These are phyloP conservation scores for Alnus rubra DNA, from an alignment of 306 rosid genomes.

Conservation along the genomic window DNA sequence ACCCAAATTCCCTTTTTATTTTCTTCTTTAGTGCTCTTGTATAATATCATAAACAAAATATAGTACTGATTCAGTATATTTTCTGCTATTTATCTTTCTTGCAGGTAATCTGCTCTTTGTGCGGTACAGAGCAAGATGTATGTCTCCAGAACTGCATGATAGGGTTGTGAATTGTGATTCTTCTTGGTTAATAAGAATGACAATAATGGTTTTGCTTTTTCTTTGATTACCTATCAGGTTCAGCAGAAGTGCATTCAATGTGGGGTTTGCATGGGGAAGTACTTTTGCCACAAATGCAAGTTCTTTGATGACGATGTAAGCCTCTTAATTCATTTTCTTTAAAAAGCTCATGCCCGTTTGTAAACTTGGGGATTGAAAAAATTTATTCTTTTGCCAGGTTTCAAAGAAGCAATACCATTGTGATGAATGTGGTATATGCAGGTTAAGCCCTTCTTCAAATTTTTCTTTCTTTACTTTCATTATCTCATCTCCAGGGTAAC, in stretches of 20 bases:
- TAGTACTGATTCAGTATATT: neutral
- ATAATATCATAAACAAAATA: neutral
- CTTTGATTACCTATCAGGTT: slow-evolving; percentile 46
- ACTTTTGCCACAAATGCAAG: slow-evolving; percentile 78
- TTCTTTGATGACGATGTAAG: slow-evolving; percentile 74
- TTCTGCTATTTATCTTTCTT: slow-evolving; percentile 7
- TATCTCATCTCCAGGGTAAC: slow-evolving; percentile 3
- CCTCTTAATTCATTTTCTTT: neutral
- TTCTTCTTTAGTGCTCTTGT: neutral
- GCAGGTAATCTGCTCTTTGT: slow-evolving; percentile 75
- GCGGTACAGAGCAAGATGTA: slow-evolving; percentile 80
- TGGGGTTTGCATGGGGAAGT: slow-evolving; percentile 80
- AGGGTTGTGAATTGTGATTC: neutral
- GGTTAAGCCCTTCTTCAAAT: slow-evolving; percentile 31
- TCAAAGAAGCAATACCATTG: slow-evolving; percentile 75
- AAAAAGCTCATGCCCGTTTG: neutral
- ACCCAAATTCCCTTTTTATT: neutral
- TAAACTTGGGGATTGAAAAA: neutral
- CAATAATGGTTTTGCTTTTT: neutral
- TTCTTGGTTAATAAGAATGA: neutral
- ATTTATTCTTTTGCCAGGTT: slow-evolving; percentile 28
- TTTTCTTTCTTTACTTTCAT: neutral
- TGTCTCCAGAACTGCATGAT: slow-evolving; percentile 7
- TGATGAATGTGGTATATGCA: slow-evolving; percentile 83
- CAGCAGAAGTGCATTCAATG: slow-evolving; percentile 69